Base-by-base conservation (phyloP, 805 yeast species). In the Candida pseudoglaebosa region DNA sequence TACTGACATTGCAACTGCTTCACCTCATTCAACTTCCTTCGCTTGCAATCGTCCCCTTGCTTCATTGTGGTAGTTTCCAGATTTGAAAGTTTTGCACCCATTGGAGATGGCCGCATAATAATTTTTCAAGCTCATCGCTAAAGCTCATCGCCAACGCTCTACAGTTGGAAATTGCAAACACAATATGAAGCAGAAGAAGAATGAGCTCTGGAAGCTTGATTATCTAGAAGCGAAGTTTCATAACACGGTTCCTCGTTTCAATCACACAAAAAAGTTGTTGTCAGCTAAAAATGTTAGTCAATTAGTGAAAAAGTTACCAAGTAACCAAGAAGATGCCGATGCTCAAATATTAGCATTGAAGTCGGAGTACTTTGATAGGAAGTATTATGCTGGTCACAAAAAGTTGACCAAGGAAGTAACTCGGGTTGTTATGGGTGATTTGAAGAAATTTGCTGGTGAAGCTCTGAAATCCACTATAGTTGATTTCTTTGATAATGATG, bases 221-320 rank as follows among this genome's bases (percentile, higher is more conserved):
- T 54, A 78, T 18, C 57, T 80, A 26, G 84, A 80, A 47, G 64
- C 67, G 28, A 71, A 73, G 49, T 77, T 64, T 57, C 52, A 67
- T 21, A 52, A 61, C 4, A 48, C 61, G 18, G 50, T 58, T 14
- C 74, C 81, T 1, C 60, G 84, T 41, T 77, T 65, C 50, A 61
- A 69, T 1, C 66, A 68, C 34, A 78, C 84, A 2, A 71, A 62
- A 45, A 66, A 61, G 46, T 57, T 76, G 36, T 54, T 73, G 28
- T 54, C 56, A 26, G 73, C 82, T 1, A 71, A 71, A 47, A 61
- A 63, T 40, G 68, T 62, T 36, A 57, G 59, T 21, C 70, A 71
- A 43, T 53, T 70, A 35, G 46, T 71, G 35, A 58, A 69, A 39
- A 61, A 64, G 39, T 50, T 71, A 8, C 77, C 77, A 8, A 37